These are phyloP conservation scores for Trametes cingulata DNA, from an alignment of 768 basidiomycete species.

Conservation along the genomic window DNA sequence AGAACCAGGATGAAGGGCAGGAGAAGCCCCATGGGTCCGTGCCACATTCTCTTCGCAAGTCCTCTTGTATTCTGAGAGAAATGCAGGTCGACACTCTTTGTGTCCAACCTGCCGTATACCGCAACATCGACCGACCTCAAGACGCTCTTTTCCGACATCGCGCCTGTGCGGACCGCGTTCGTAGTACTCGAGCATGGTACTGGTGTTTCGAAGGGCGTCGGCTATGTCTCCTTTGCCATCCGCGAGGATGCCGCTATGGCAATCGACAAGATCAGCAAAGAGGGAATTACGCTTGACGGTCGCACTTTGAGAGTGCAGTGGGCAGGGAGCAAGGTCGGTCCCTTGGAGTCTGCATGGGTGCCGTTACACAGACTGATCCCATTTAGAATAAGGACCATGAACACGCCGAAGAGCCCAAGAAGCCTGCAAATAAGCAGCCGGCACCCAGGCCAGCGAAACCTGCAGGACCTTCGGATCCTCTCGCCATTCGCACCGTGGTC, in stretches of 20 bases:
- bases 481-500: constrained; percentile 81
- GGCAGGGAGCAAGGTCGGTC: constrained; percentile 74
- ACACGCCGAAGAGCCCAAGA: constrained; percentile 34
- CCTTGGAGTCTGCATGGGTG: background rate
- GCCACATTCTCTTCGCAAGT: background rate
- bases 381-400: constrained; percentile 47
- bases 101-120: constrained; percentile 89
- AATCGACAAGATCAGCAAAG: constrained; percentile 60
- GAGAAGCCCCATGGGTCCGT: constrained; percentile 21
- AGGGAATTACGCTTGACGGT: constrained; percentile 66
- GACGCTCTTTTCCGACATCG: constrained; percentile 93
- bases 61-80: background rate
- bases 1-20: constrained; percentile 8
- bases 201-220: constrained; percentile 88
- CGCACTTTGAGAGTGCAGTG: constrained; percentile 74
- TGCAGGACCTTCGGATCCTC: constrained; percentile 57
- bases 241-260: constrained; percentile 85
- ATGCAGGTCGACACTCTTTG: constrained; percentile 82
- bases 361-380: background rate
- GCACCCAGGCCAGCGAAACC: constrained; percentile 30
- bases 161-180: constrained; percentile 92
- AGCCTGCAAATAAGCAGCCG: constrained; percentile 40
- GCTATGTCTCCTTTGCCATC: constrained; percentile 91
- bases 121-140: constrained; percentile 89
- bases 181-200: constrained; percentile 81